Conservation (phyloP, 768 basidiomycete species). For the Boletus pseudopeckii region DNA sequence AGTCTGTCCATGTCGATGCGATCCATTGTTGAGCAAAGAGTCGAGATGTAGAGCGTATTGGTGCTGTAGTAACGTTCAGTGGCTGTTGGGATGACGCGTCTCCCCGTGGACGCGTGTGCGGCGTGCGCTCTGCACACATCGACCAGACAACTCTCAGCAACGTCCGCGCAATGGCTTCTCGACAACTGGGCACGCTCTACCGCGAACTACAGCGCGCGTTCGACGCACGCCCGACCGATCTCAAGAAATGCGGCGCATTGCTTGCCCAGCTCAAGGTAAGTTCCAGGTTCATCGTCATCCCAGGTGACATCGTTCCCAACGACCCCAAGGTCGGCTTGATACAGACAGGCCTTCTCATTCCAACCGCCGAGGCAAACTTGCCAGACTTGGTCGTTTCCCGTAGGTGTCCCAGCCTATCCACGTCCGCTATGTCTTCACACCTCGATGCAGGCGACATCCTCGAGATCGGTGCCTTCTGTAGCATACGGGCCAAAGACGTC, state of each 20-base stretch:
- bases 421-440: not conserved
- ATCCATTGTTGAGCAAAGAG: conserved; percentile 40
- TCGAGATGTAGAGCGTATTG: conserved; percentile 12
- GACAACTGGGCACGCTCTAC: conserved; percentile 58
- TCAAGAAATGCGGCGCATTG: conserved; percentile 60
- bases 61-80: not conserved
- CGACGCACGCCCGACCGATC: conserved; percentile 58
- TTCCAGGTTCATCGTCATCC: not conserved
- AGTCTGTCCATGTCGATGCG: conserved; percentile 81
- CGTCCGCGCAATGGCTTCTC: conserved; percentile 42
- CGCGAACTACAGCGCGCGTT: conserved; percentile 67
- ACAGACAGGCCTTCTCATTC: conserved; percentile 72
- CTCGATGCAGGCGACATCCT: conserved; percentile 75
- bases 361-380: conserved; percentile 58
- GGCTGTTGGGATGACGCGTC: conserved; percentile 53
- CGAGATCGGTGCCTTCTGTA: conserved; percentile 93
- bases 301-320: not conserved
- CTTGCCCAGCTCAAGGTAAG: conserved; percentile 75
- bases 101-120: conserved; percentile 32
- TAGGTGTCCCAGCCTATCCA: conserved; percentile 37
- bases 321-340: conserved; percentile 65
- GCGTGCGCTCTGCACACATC: not conserved
- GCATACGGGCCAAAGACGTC: conserved; percentile 82
- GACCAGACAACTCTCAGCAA: not conserved
- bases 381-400: conserved; percentile 74